Evolutionary conservation across 2,329 filamentous ascomycete species (phyloP).

Genomic region (Monosporascus ibericus): DNA sequence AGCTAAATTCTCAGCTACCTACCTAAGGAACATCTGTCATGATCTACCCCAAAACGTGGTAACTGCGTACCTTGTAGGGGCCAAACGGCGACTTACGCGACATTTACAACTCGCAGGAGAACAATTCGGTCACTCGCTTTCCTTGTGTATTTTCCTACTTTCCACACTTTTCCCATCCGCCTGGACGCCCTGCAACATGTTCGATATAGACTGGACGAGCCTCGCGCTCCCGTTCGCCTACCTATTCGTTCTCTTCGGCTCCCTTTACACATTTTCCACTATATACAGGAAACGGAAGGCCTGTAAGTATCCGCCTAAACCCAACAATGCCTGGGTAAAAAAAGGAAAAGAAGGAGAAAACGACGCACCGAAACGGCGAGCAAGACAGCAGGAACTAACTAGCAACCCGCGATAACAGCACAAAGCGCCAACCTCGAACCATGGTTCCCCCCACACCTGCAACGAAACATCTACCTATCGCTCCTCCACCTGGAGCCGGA

Average conservation of each 20-base stretch:
- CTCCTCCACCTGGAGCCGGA: conserved; percentile 72
- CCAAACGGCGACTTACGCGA: neutral
- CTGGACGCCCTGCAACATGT: conserved; percentile 31
- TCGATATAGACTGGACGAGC: conserved; percentile 70
- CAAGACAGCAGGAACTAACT: conserved; percentile 3
- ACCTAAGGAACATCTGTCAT: conserved; percentile 1
- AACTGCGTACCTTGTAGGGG: neutral
- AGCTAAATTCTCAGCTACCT: no score
- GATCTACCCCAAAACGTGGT: neutral
- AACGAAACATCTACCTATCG: conserved; percentile 91
- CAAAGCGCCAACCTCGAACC: conserved; percentile 81
- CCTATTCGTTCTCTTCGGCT: conserved; percentile 78
- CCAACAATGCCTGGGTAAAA: neutral
- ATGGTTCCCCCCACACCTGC: conserved; percentile 88
- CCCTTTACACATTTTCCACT: conserved; percentile 84
- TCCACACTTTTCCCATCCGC: conserved; percentile 1
- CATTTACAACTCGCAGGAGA: neutral
- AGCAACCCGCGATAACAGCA: conserved; percentile 36
- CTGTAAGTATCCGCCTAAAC: conserved; percentile 42
- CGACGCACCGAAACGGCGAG: neutral
- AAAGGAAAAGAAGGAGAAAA: no score
- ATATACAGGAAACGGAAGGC: conserved; percentile 92
- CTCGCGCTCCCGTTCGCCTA: conserved; percentile 86
- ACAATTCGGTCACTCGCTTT: neutral
- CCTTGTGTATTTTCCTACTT: neutral